phyloP scores from a whole-genome alignment of 192 early-diverging fungal species.

The Chytriomyces sp. region DNA sequence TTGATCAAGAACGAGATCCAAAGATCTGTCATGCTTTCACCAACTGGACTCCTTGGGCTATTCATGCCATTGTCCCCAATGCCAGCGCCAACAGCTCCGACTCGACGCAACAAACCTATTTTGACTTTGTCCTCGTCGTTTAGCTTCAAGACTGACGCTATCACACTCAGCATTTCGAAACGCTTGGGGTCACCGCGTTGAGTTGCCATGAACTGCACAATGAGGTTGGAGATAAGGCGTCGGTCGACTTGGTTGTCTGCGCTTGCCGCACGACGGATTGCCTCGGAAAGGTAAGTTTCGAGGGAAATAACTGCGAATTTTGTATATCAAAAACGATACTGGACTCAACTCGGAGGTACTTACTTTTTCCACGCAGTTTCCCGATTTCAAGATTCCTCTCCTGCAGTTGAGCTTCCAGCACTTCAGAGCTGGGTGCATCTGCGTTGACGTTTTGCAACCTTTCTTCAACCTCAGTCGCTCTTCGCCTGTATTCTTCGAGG shows the following conservation, averaged over 20 bases:
- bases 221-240: slow-evolving; percentile 84
- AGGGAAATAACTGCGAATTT: slow-evolving; percentile 78
- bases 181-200: slow-evolving; percentile 88
- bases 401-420: slow-evolving; percentile 61
- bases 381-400: slow-evolving; percentile 76
- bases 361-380: slow-evolving; percentile 75
- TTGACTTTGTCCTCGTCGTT: slow-evolving; percentile 82
- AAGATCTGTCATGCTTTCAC: slow-evolving; percentile 49
- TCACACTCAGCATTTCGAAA: slow-evolving; percentile 89
- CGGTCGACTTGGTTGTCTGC: slow-evolving; percentile 69
- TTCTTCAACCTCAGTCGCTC: slow-evolving; percentile 62
- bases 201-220: slow-evolving; percentile 83
- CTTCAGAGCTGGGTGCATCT: background rate
- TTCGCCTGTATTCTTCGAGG: slow-evolving; percentile 57
- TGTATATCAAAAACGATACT: too few species aligned
- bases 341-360: too few species aligned
- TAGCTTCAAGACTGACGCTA: slow-evolving; percentile 85
- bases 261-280: slow-evolving; percentile 82
- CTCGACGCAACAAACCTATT: slow-evolving; percentile 70
- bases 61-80: background rate
- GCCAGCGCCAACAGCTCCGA: slow-evolving; percentile 34
- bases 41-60: slow-evolving; percentile 16
- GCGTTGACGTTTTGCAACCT: background rate
- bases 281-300: slow-evolving; percentile 88
- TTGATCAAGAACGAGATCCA: slow-evolving; percentile 57